Base-by-base conservation (phyloP, 352 stramenopile genomes). In the Globisporangium polare region DNA sequence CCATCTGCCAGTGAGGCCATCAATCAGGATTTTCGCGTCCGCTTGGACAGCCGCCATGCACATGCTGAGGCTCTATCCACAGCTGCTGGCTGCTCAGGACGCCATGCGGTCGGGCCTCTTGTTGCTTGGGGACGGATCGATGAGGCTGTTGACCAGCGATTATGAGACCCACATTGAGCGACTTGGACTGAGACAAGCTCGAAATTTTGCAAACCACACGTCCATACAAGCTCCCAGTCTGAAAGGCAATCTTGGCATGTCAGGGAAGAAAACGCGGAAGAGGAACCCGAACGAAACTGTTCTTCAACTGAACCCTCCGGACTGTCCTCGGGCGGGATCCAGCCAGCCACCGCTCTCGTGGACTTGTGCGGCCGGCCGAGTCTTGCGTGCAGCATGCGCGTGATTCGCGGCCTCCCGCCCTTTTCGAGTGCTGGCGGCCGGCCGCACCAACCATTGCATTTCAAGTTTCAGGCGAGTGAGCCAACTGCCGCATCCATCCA, bases 271-370 rank as follows among this genome's bases (percentile, higher is more conserved):
- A 17, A 7, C 5, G 15, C 18, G 39, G 39, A n/a, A 41, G 5
- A 24, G 10, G 29, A 53, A 35, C 12, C 46, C 13, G 37, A n/a
- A 5, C 7, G 29, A 43, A 13, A 43, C 50, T 56, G 50, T 56
- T 56, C 50, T 55, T 55, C 50, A 55, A 55, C 50, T 42, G 50
- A 27, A 55, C 29, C 50, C 26, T 31, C 22, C 12, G 18, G 31
- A 51, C 45, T n/a, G 20, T 46, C 22, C 39, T n/a, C n/a, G n/a
- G 2, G 35, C 9, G 35, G 35, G 2, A 46, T 46, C 9, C 41
- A 46, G 41, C 41, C 49, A 53, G n/a, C 33, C 12, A 17, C 33
- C 12, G 9, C 29, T 26, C n/a, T 22, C 8, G 17, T 24, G 49
- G 12, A n/a, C 50, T 20, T 20, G 10, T 15, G 24, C 10, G 10